Conservation (phyloP, 129 eudicot species). For the Pittosporum tobira region DNA sequence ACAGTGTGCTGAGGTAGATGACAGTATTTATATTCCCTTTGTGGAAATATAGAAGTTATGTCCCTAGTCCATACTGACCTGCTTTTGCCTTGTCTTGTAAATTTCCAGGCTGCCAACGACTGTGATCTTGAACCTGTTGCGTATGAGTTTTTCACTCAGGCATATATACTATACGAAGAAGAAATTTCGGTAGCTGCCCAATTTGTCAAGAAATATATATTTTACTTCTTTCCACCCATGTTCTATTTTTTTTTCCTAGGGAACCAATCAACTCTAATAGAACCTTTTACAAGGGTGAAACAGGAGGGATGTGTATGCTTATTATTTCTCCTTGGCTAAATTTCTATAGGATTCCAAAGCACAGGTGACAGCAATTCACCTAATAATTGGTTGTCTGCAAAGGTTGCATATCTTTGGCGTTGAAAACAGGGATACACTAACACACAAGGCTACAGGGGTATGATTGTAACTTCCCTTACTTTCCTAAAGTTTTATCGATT, state of each 20-base stretch:
- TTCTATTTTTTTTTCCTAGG: background rate
- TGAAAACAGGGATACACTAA: slow-evolving; percentile 92
- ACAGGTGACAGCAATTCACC: slow-evolving; percentile 81
- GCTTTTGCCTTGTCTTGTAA: slow-evolving; percentile 5
- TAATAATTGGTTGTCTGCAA: slow-evolving; percentile 93
- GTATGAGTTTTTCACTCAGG: slow-evolving; percentile 96
- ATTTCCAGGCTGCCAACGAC: slow-evolving; percentile 83
- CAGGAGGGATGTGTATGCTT: slow-evolving; percentile 4
- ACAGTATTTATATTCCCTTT: background rate
- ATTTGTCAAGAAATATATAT: background rate
- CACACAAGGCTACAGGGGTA: slow-evolving; percentile 99
- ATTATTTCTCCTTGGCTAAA: background rate
- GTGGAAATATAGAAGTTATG: background rate
- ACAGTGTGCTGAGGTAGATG: slow-evolving; percentile 90
- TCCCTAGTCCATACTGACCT: slow-evolving; percentile 13
- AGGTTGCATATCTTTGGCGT: slow-evolving; percentile 93
- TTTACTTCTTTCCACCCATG: background rate
- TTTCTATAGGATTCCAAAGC: slow-evolving; percentile 74
- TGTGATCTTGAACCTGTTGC: slow-evolving; percentile 98
- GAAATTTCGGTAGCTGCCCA: slow-evolving; percentile 95
- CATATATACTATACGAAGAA: slow-evolving; percentile 94
- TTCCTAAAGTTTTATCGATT: background rate
- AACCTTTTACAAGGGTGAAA: background rate
- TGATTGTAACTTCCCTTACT: background rate
- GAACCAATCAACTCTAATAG: background rate